Evolutionary conservation across 345 rosid species (phyloP).

Genomic region (Gossypium bickii): DNA sequence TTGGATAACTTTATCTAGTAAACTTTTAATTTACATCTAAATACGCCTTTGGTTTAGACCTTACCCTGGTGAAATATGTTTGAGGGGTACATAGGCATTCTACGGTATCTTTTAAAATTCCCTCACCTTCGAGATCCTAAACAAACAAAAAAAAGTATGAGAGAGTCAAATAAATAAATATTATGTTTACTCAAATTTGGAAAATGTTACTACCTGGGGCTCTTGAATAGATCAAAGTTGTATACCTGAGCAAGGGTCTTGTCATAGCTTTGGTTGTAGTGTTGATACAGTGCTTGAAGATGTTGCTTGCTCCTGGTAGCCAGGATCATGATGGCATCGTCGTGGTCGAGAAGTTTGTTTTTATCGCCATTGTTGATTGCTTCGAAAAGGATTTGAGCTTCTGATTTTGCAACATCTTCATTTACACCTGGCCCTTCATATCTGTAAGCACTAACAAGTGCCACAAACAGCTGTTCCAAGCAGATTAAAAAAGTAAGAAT

Average conservation of each 20-base stretch:
- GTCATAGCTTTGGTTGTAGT: slow-evolving; percentile 48
- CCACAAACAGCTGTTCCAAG: slow-evolving; percentile 63
- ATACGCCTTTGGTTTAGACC: too few relatives aligned
- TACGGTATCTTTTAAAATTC: slow-evolving; percentile 43
- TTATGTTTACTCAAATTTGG: too few relatives aligned
- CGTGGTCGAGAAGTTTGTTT: slow-evolving; percentile 44
- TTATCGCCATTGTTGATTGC: slow-evolving; percentile 38
- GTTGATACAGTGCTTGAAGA: slow-evolving; percentile 44
- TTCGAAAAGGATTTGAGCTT: slow-evolving; percentile 45
- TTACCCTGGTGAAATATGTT: slow-evolving; percentile 64
- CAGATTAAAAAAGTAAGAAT: background rate
- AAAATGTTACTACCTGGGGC: too few relatives aligned
- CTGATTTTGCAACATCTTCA: slow-evolving; percentile 55
- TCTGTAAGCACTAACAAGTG: slow-evolving; percentile 86
- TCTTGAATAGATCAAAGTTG: background rate
- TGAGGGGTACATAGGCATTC: slow-evolving; percentile 61
- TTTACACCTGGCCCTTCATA: slow-evolving; percentile 69
- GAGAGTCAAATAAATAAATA: background rate
- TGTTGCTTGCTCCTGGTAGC: slow-evolving; percentile 80
- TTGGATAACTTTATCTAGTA: too few relatives aligned
- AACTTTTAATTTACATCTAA: too few relatives aligned
- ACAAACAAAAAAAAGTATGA: background rate
- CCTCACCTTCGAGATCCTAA: slow-evolving; percentile 47
- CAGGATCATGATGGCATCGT: slow-evolving; percentile 63
- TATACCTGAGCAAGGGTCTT: slow-evolving; percentile 43